Percentiles rank a stretch among this genome's conserved stretches.
Evolutionary conservation across 106 monocot species (phyloP).

Genomic region (Platanthera zijinensis): DNA sequence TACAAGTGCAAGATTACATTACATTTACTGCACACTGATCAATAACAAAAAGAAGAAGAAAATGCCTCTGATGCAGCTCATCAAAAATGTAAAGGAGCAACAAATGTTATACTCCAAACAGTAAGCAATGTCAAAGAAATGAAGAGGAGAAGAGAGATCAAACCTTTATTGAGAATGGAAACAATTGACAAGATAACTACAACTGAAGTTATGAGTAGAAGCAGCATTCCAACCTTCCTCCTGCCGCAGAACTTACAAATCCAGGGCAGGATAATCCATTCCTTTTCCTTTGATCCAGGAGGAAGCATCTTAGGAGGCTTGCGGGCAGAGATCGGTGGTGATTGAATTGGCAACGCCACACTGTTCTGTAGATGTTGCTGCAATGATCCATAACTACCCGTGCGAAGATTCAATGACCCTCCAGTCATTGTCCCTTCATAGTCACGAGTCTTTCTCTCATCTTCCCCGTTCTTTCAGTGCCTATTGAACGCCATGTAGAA

Average conservation of each 20-base stretch:
- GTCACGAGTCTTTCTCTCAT: slow-evolving; percentile 18
- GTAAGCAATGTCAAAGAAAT: not conserved
- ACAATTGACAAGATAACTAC: slow-evolving; percentile 28
- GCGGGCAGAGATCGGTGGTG: slow-evolving; percentile 3
- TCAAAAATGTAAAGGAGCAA: too few relatives aligned
- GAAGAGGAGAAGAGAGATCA: not conserved
- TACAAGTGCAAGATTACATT: too few relatives aligned
- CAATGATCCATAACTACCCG: slow-evolving; percentile 37
- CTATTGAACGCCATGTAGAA: not conserved
- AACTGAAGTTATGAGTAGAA: slow-evolving; percentile 23
- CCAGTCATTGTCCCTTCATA: slow-evolving; percentile 21
- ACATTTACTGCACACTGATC: too few relatives aligned
- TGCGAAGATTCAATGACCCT: slow-evolving; percentile 27
- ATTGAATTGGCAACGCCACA: slow-evolving; percentile 11
- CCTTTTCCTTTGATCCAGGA: slow-evolving; percentile 19
- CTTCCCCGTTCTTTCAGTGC: not conserved
- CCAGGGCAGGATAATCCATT: slow-evolving; percentile 12
- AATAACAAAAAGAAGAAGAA: not conserved
- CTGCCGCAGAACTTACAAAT: slow-evolving; percentile 29
- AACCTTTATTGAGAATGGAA: slow-evolving; percentile 28
- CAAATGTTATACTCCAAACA: not conserved
- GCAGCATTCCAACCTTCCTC: slow-evolving; percentile 37
- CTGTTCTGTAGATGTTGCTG: slow-evolving; percentile 8
- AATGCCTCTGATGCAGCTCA: too few relatives aligned
- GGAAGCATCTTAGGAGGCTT: slow-evolving; percentile 23